Percentiles rank a stretch among this genome's conserved stretches.
These are phyloP conservation scores for Colletotrichum sp. DNA, from an alignment of 2,329 filamentous ascomycete species.

Conservation along the genomic window DNA sequence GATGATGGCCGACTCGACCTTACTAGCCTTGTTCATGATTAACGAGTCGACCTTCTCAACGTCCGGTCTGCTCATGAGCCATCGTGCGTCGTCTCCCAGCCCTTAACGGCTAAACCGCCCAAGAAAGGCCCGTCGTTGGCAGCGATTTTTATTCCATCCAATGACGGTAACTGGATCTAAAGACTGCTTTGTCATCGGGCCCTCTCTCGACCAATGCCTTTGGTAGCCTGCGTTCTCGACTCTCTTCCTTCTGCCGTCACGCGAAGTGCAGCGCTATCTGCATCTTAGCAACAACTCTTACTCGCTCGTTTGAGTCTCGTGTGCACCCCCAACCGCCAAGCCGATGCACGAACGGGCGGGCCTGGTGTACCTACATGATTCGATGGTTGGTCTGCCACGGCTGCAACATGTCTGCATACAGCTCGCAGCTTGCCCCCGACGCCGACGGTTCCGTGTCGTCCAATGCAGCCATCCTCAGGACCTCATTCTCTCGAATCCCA, in stretches of 20 bases:
- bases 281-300: background rate
- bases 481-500: background rate
- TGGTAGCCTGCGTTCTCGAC: background rate
- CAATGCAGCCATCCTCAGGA: background rate
- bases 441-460: constrained; percentile 5
- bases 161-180: background rate
- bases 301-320: background rate
- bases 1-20: background rate
- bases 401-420: constrained; percentile 13
- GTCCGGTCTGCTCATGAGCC: background rate
- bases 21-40: background rate
- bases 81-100: background rate
- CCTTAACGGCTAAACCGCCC: background rate
- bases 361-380: constrained; percentile 8
- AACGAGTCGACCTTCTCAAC: background rate
- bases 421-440: background rate
- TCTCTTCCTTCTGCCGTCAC: background rate
- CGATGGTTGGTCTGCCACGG: constrained; percentile 5
- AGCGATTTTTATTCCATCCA: background rate
- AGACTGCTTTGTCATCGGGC: background rate
- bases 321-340: constrained; percentile 4
- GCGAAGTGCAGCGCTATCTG: background rate
- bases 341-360: constrained; percentile 5
- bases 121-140: background rate
- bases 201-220: background rate